Conservation (phyloP, 1,139 yeast species). For the Kurtzmaniella quercitrusa region DNA sequence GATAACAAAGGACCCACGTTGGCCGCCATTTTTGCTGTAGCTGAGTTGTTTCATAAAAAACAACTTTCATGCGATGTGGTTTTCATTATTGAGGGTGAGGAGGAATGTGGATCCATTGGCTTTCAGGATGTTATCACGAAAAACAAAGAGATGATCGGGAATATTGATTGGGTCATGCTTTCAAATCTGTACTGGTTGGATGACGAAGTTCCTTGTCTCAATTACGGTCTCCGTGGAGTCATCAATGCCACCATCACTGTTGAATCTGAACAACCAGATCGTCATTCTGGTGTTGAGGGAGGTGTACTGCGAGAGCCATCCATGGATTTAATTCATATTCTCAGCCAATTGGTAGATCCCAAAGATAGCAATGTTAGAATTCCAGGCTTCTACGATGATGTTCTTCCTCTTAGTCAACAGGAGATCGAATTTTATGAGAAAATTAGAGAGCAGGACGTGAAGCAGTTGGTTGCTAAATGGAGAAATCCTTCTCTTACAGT, state of each 20-base stretch:
- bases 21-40: constrained; percentile 88
- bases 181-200: constrained; percentile 95
- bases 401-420: constrained; percentile 49
- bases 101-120: constrained; percentile 89
- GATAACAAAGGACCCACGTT: constrained; percentile 93
- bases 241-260: constrained; percentile 73
- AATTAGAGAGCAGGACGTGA: constrained; percentile 46
- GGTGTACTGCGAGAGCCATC: constrained; percentile 89
- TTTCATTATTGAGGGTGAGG: constrained; percentile 90
- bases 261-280: constrained; percentile 71
- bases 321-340: constrained; percentile 71
- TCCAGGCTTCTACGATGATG: constrained; percentile 67
- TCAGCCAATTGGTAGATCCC: constrained; percentile 59
- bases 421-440: constrained; percentile 63
- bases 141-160: constrained; percentile 53
- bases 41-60: constrained; percentile 54
- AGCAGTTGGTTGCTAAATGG: constrained; percentile 80
- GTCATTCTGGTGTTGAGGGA: constrained; percentile 93
- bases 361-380: constrained; percentile 55
- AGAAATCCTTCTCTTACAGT: constrained; percentile 84
- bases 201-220: constrained; percentile 82
- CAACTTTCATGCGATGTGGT: constrained; percentile 69
- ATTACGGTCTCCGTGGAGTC: constrained; percentile 92
- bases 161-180: constrained; percentile 82
- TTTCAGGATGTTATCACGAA: constrained; percentile 61